phyloP scores from a whole-genome alignment of 2,329 filamentous ascomycete species.

The Nemania abortiva region DNA sequence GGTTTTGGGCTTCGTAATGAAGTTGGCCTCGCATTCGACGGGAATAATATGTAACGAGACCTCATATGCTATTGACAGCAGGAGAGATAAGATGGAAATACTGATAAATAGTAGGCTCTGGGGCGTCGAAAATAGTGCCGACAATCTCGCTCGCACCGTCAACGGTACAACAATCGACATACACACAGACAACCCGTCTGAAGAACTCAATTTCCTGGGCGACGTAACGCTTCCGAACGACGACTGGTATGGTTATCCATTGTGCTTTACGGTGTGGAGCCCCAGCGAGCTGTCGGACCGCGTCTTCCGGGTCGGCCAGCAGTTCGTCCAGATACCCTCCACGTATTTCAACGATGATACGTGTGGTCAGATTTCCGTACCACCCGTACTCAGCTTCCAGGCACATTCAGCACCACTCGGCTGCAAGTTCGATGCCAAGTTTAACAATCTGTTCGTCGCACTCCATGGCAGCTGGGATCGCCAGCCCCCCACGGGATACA shows the following conservation, averaged over 20 bases:
- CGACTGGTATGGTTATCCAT: slow-evolving; percentile 72
- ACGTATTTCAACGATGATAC: slow-evolving; percentile 45
- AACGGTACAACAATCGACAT: slow-evolving; percentile 58
- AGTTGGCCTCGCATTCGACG: slow-evolving; percentile 61
- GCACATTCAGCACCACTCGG: slow-evolving; percentile 74
- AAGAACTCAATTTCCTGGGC: slow-evolving; percentile 74
- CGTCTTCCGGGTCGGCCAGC: slow-evolving; percentile 49
- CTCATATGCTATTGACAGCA: not conserved
- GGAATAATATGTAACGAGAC: slow-evolving; percentile 60
- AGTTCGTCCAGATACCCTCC: slow-evolving; percentile 51
- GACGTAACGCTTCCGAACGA: slow-evolving; percentile 63
- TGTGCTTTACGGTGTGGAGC: slow-evolving; percentile 55
- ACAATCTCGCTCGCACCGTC: slow-evolving; percentile 65
- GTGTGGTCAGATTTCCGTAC: slow-evolving; percentile 41
- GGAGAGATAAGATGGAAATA: too few relatives aligned
- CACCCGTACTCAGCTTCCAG: slow-evolving; percentile 62
- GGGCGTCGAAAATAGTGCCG: slow-evolving; percentile 73
- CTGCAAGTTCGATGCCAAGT: slow-evolving; percentile 70
- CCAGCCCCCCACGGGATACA: slow-evolving; percentile 53
- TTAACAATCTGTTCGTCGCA: slow-evolving; percentile 68
- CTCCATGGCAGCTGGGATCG: slow-evolving; percentile 71
- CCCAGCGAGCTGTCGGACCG: slow-evolving; percentile 54
- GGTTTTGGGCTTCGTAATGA: slow-evolving; percentile 74
- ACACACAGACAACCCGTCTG: slow-evolving; percentile 71
- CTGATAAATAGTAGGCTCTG: slow-evolving; percentile 50